Base-by-base conservation (phyloP, 208 protist genomes). In the Histomonas meleagridis region DNA sequence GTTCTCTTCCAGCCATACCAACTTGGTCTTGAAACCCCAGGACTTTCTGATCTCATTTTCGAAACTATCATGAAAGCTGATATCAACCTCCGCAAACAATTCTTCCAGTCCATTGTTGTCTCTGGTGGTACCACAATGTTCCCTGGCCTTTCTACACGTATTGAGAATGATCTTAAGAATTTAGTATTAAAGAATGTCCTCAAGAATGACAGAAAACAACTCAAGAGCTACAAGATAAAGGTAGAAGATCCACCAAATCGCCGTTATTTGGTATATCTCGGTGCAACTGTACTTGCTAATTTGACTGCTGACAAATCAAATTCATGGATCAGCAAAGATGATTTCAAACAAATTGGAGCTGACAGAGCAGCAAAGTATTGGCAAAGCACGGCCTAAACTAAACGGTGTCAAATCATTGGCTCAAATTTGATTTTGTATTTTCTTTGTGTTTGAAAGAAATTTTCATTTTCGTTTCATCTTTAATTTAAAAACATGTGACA, bases 71-170 rank as follows among this genome's bases (percentile, higher is more conserved):
- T 93, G 91, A 93, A 94, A 35, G 92, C 95, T 55, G 96, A 97
- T 94, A 95, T 97, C 90, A 96, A 97, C 92, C 93, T 95, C 18
- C 93, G 96, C 23, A 16, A 93, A 0, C 91, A 96, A 48, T 96
- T 99, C 38, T 99, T 98, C 94, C 95, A 97, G 91, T 95, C 98
- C 94, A 97, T 99, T 92, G 96, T 99, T n/a, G 95, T 98, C 4
- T 97, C 96, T 43, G 97, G 98, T 55, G 98, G 98, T 86, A 96
- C 96, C 0, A 98, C 97, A 49, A 97, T 99, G 97, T 98, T 98
- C 79, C 97, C 97, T 12, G 97, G 97, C 60, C 94, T 99, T 32
- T 97, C 97, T 65, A 96, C 93, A 12, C 95, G 98, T 3, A 94
- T 99, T 4, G 96, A 98, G 93, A 95, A 96, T 65, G 98, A 99